phyloP scores from a whole-genome alignment of 2,329 filamentous ascomycete genomes.

The Tolypocladium tundrense region DNA sequence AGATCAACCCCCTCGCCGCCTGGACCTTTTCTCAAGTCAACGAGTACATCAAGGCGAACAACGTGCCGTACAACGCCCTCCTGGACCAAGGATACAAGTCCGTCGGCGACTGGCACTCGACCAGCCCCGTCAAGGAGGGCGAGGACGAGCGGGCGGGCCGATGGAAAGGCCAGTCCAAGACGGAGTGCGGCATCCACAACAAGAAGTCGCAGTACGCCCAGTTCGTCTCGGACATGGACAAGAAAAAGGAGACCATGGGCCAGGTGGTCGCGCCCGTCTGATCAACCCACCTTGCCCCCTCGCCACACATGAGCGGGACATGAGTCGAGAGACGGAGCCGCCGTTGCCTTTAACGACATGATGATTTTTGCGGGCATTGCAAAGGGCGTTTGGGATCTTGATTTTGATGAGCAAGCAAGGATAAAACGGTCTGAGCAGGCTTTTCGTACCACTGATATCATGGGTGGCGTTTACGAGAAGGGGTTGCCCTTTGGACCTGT shows the following conservation, averaged over 20 bases:
- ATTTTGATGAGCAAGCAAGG: slow-evolving; percentile 13
- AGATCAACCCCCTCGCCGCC: slow-evolving; percentile 94
- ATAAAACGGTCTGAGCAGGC: background rate
- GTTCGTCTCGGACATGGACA: slow-evolving; percentile 67
- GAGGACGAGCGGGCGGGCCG: slow-evolving; percentile 94
- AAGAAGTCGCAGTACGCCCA: slow-evolving; percentile 88
- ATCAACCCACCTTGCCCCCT: slow-evolving; percentile 1
- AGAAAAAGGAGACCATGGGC: slow-evolving; percentile 40
- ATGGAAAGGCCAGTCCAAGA: slow-evolving; percentile 95
- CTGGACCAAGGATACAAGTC: slow-evolving; percentile 96
- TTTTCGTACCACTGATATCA: background rate
- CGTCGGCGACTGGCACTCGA: slow-evolving; percentile 96
- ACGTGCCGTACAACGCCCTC: slow-evolving; percentile 88
- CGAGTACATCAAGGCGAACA: slow-evolving; percentile 72
- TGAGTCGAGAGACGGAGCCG: background rate
- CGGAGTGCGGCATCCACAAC: slow-evolving; percentile 98
- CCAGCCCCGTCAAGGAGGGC: slow-evolving; percentile 75
- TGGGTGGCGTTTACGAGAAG: background rate
- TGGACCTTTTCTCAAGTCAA: slow-evolving; percentile 90
- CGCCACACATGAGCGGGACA: background rate
- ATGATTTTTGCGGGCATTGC: background rate
- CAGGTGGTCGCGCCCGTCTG: slow-evolving; percentile 17
- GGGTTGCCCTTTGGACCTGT: background rate
- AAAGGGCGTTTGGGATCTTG: background rate
- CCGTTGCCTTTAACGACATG: background rate